A percentile compares a stretch with the other conserved stretches of the same genome.
phyloP scores from a whole-genome alignment of 1,284 basidiomycete species.

The Austroboletus olivaceoglutinosus region DNA sequence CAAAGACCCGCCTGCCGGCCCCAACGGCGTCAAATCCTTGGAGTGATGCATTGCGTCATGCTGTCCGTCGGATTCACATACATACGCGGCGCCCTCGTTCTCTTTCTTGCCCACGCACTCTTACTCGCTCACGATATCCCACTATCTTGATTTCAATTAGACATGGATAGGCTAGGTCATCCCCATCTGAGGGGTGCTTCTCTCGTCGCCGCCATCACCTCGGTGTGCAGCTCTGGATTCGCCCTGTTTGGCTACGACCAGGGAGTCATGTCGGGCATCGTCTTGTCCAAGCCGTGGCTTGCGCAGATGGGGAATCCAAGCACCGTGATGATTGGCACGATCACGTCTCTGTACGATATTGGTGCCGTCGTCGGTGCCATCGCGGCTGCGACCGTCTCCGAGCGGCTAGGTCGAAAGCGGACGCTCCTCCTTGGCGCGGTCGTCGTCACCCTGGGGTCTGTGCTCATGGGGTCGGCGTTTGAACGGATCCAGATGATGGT shows the following conservation, averaged over 20 bases:
- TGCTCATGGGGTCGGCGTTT: slow-evolving; percentile 15
- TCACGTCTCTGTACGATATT: slow-evolving; percentile 18
- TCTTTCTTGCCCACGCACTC: background rate
- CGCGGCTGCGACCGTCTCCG: slow-evolving; percentile 11
- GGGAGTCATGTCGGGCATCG: slow-evolving; percentile 17
- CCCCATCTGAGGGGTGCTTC: slow-evolving; percentile 11
- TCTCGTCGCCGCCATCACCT: slow-evolving; percentile 18
- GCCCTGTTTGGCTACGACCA: slow-evolving; percentile 21
- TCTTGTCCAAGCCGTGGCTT: slow-evolving; percentile 15
- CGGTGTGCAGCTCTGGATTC: slow-evolving; percentile 18
- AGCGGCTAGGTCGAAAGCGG: slow-evolving; percentile 14
- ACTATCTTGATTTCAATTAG: background rate
- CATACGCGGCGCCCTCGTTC: background rate
- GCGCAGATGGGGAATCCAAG: slow-evolving; percentile 19
- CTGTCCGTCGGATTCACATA: background rate
- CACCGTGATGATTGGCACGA: slow-evolving; percentile 19
- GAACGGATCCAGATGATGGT: slow-evolving; percentile 18
- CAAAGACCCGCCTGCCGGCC: background rate
- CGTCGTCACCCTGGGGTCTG: slow-evolving; percentile 11
- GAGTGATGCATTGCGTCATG: background rate
- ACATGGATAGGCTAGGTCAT: slow-evolving; percentile 15
- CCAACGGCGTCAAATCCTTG: background rate
- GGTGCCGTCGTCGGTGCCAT: slow-evolving; percentile 15
- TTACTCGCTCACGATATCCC: background rate
- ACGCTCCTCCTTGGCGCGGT: slow-evolving; percentile 13